Conservation (phyloP, 2,329 filamentous ascomycete genomes). For the Cryphonectria parasitica region DNA sequence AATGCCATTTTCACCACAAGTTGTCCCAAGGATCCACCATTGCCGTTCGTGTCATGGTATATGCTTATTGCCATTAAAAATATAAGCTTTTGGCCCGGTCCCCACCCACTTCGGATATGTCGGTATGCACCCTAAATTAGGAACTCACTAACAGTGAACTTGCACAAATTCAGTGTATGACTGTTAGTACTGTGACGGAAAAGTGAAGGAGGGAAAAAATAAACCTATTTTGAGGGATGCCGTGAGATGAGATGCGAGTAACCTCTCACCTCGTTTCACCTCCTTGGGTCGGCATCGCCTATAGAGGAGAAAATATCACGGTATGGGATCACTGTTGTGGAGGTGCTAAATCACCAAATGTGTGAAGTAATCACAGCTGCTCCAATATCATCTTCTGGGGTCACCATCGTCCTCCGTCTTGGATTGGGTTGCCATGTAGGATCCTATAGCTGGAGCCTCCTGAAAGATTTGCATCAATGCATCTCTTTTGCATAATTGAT, state of each 20-base stretch:
- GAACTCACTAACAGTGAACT: neutral
- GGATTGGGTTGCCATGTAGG: neutral
- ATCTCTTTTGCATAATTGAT: too few species aligned
- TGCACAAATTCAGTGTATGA: neutral
- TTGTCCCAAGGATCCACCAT: neutral
- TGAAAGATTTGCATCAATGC: neutral
- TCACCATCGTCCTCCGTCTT: neutral
- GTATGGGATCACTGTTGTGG: neutral
- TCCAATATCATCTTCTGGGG: neutral
- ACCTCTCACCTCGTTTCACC: too few species aligned
- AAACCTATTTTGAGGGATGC: too few species aligned
- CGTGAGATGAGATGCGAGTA: too few species aligned
- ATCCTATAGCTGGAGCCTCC: neutral
- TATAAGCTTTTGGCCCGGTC: constrained; percentile 14
- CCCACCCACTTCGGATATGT: neutral
- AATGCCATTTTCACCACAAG: neutral
- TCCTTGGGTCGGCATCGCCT: neutral
- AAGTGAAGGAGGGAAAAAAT: neutral
- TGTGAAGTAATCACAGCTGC: neutral
- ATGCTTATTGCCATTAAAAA: constrained; percentile 23
- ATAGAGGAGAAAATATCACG: constrained; percentile 5
- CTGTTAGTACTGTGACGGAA: neutral
- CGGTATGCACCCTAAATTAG: neutral
- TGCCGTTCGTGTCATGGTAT: neutral
- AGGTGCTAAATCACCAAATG: neutral